These are phyloP conservation scores for Metschnikowia continentalis DNA, from an alignment of 805 yeast genomes.

Conservation along the genomic window DNA sequence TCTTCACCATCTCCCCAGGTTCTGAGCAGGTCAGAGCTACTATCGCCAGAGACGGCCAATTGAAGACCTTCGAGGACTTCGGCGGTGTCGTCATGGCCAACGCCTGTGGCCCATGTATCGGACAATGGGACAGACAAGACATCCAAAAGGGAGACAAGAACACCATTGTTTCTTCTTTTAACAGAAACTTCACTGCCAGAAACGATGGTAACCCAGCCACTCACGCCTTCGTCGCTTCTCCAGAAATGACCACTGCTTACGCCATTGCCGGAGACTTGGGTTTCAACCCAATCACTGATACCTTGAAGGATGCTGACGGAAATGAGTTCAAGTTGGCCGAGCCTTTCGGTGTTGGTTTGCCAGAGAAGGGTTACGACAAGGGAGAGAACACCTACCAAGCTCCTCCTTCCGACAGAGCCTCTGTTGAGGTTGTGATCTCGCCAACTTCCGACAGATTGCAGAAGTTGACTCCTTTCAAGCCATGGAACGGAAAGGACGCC, in stretches of 20 bases:
- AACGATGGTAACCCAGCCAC: slow-evolving; percentile 98
- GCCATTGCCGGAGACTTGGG: slow-evolving; percentile 95
- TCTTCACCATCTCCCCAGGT: slow-evolving; percentile 95
- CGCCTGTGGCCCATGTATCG: slow-evolving; percentile 99
- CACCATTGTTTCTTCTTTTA: slow-evolving; percentile 95
- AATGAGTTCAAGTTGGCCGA: slow-evolving; percentile 83
- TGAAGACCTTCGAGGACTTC: slow-evolving; percentile 80
- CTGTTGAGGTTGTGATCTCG: slow-evolving; percentile 69
- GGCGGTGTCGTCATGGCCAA: slow-evolving; percentile 95
- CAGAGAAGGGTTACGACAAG: slow-evolving; percentile 81
- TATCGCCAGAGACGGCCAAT: slow-evolving; percentile 92
- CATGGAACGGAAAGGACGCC: slow-evolving; percentile 97
- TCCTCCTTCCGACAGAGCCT: slow-evolving; percentile 82
- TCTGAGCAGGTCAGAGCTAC: slow-evolving; percentile 98
- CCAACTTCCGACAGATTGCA: slow-evolving; percentile 97
- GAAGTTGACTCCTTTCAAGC: slow-evolving; percentile 84
- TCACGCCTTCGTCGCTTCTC: slow-evolving; percentile 95
- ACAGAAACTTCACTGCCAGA: slow-evolving; percentile 97
- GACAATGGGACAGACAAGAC: slow-evolving; percentile 97
- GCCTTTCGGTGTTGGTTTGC: slow-evolving; percentile 89
- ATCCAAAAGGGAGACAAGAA: slow-evolving; percentile 91
- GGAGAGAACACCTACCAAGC: slow-evolving; percentile 97
- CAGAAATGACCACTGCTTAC: slow-evolving; percentile 93
- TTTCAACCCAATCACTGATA: slow-evolving; percentile 92
- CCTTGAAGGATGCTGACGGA: slow-evolving; percentile 83